Conservation (phyloP, 2,329 filamentous ascomycete genomes). For the Neofusicoccum ribis region DNA sequence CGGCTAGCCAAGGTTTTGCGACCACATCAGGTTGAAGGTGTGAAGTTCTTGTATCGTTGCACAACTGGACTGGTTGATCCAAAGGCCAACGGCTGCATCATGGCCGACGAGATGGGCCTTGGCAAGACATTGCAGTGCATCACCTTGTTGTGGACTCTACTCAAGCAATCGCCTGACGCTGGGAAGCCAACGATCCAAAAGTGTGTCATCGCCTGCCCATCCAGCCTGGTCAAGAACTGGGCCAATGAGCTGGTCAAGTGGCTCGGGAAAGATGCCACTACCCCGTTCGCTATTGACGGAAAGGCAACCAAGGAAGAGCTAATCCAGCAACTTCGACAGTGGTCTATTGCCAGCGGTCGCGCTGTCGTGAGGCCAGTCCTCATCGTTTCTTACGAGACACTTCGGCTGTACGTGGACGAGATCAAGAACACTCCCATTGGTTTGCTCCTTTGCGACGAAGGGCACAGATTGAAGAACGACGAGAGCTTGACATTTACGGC, state of each 20-base stretch:
- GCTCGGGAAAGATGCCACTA: slow-evolving; percentile 88
- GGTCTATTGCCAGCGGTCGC: slow-evolving; percentile 89
- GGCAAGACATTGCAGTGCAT: slow-evolving; percentile 98
- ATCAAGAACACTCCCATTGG: slow-evolving; percentile 89
- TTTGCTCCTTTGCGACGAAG: slow-evolving; percentile 91
- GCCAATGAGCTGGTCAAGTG: slow-evolving; percentile 96
- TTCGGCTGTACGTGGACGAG: slow-evolving; percentile 87
- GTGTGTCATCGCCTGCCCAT: slow-evolving; percentile 93
- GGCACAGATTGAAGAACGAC: slow-evolving; percentile 93
- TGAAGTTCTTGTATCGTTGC: slow-evolving; percentile 94
- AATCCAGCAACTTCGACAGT: slow-evolving; percentile 85
- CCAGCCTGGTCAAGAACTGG: slow-evolving; percentile 96
- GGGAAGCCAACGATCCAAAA: slow-evolving; percentile 93
- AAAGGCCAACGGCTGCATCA: slow-evolving; percentile 95
- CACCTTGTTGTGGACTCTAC: slow-evolving; percentile 89
- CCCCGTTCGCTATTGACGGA: slow-evolving; percentile 92
- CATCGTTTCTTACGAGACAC: slow-evolving; percentile 96
- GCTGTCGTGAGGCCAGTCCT: slow-evolving; percentile 88
- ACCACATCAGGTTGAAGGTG: slow-evolving; percentile 96
- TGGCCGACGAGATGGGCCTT: slow-evolving; percentile 98
- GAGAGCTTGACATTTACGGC: slow-evolving; percentile 95
- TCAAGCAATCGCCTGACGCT: slow-evolving; percentile 95
- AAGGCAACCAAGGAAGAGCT: slow-evolving; percentile 95
- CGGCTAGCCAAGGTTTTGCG: slow-evolving; percentile 83
- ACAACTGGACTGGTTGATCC: slow-evolving; percentile 94